phyloP scores from a whole-genome alignment of 768 basidiomycete species.

The Hygrophorus russula region DNA sequence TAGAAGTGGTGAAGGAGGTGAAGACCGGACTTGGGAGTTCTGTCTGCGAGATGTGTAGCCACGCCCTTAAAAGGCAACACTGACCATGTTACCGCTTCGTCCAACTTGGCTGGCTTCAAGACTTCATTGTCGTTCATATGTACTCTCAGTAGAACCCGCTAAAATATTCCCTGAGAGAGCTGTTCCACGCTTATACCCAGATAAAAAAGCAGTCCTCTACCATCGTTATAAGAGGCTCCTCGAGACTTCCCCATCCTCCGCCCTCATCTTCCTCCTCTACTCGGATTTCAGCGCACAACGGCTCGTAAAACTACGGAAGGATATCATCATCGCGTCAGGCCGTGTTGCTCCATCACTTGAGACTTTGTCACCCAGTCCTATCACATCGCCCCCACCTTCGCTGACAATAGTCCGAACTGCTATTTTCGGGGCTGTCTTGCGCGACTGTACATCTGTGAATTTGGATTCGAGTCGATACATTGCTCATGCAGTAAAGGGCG shows the following conservation, averaged over 20 bases:
- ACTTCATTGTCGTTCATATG: conserved; percentile 34
- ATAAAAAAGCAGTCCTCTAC: conserved; percentile 75
- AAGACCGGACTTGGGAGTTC: conserved; percentile 87
- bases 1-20: conserved; percentile 62
- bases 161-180: conserved; percentile 41
- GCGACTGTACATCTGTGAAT: conserved; percentile 46
- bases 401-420: conserved; percentile 68
- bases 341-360: conserved; percentile 28
- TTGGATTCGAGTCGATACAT: conserved; percentile 36
- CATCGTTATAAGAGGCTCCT: conserved; percentile 71
- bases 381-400: conserved; percentile 28
- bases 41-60: conserved; percentile 38
- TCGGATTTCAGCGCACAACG: conserved; percentile 61
- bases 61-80: background rate
- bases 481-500: conserved; percentile 44
- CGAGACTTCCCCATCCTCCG: conserved; percentile 37
- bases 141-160: conserved; percentile 43
- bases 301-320: conserved; percentile 55
- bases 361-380: conserved; percentile 18
- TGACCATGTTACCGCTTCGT: no score
- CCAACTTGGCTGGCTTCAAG: background rate
- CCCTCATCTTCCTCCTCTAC: conserved; percentile 73
- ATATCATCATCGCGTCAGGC: conserved; percentile 47
- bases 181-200: conserved; percentile 57
- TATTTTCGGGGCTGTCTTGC: conserved; percentile 68